A percentile compares a stretch with the other conserved stretches of the same genome.
phyloP scores from a whole-genome alignment of 2,329 filamentous ascomycete genomes.

The Sarocladium oryzae region DNA sequence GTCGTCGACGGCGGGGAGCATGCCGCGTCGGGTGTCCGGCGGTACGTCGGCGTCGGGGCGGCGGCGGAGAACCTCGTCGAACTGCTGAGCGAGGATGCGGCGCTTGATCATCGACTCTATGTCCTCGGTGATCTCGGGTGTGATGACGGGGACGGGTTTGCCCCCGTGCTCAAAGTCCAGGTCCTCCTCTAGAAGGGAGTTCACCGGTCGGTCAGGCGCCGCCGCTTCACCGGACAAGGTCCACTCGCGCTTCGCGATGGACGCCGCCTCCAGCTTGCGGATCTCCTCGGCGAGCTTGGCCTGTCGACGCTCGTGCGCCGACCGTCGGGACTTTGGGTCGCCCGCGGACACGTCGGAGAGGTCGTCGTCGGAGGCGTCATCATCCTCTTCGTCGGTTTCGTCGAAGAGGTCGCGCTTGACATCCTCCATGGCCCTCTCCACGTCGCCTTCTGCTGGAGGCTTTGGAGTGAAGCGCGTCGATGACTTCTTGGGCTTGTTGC shows the following conservation, averaged over 20 bases:
- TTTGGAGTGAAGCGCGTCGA: slow-evolving; percentile 34
- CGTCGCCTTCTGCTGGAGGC: slow-evolving; percentile 54
- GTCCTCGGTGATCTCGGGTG: slow-evolving; percentile 79
- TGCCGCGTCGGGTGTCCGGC: slow-evolving; percentile 57
- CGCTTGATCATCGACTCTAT: slow-evolving; percentile 94
- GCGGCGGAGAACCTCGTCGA: slow-evolving; percentile 83
- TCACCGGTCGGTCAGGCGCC: slow-evolving; percentile 74
- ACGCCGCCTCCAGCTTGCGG: slow-evolving; percentile 79
- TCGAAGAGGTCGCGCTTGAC: slow-evolving; percentile 90
- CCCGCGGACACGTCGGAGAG: slow-evolving; percentile 61
- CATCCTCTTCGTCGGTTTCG: slow-evolving; percentile 52
- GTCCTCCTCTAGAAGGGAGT: slow-evolving; percentile 90
- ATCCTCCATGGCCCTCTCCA: slow-evolving; percentile 77
- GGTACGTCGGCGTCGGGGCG: slow-evolving; percentile 67
- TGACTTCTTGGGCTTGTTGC: slow-evolving; percentile 36
- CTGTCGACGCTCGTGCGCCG: slow-evolving; percentile 79
- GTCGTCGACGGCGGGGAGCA: slow-evolving; percentile 77
- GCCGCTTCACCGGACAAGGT: slow-evolving; percentile 81
- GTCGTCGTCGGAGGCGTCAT: slow-evolving; percentile 49
- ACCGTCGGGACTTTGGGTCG: slow-evolving; percentile 67
- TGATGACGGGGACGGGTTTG: slow-evolving; percentile 92
- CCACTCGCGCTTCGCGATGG: slow-evolving; percentile 88
- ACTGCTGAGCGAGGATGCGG: slow-evolving; percentile 81
- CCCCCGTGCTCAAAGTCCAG: slow-evolving; percentile 93
- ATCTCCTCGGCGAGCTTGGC: slow-evolving; percentile 87